These are phyloP conservation scores for Bidens hawaiensis DNA, from an alignment of 140 eudicot species.

Conservation along the genomic window DNA sequence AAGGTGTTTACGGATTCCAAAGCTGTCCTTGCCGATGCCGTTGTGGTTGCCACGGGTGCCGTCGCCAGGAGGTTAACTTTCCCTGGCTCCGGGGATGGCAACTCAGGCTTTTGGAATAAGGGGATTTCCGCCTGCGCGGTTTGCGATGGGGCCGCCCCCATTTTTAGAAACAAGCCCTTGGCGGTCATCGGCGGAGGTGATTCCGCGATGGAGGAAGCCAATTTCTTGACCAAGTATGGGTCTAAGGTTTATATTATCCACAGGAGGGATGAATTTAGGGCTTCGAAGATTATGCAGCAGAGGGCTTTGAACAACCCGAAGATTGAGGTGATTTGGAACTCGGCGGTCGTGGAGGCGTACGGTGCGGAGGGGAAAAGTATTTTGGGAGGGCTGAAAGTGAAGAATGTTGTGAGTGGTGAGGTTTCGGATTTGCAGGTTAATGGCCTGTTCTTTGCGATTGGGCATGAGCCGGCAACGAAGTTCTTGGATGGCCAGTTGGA, in stretches of 20 bases:
- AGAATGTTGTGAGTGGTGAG: slow-evolving; percentile 73
- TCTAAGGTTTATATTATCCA: slow-evolving; percentile 88
- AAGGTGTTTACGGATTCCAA: slow-evolving; percentile 45
- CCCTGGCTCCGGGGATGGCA: slow-evolving; percentile 63
- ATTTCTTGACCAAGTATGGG: slow-evolving; percentile 73
- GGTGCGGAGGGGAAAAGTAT: slow-evolving; percentile 50
- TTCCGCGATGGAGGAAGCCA: slow-evolving; percentile 98
- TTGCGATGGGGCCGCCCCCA: slow-evolving; percentile 96
- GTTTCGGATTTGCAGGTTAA: slow-evolving; percentile 56
- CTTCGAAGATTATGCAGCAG: slow-evolving; percentile 85
- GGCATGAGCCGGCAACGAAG: slow-evolving; percentile 97
- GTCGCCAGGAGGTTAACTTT: slow-evolving; percentile 64
- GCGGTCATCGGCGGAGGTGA: slow-evolving; percentile 98
- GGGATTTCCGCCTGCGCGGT: slow-evolving; percentile 94
- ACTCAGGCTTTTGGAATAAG: slow-evolving; percentile 67
- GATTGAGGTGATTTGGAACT: slow-evolving; percentile 92
- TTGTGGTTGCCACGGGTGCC: slow-evolving; percentile 83
- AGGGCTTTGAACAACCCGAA: slow-evolving; percentile 69
- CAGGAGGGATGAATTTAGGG: slow-evolving; percentile 77
- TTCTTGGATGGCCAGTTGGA: slow-evolving; percentile 87
- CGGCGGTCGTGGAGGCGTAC: slow-evolving; percentile 73
- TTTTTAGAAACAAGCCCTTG: slow-evolving; percentile 63
- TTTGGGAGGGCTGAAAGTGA: slow-evolving; percentile 81
- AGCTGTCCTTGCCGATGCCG: slow-evolving; percentile 66
- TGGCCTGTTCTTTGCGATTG: slow-evolving; percentile 93